Evolutionary conservation across 2,329 filamentous ascomycete species (phyloP).

Genomic region (Fusarium sp.): DNA sequence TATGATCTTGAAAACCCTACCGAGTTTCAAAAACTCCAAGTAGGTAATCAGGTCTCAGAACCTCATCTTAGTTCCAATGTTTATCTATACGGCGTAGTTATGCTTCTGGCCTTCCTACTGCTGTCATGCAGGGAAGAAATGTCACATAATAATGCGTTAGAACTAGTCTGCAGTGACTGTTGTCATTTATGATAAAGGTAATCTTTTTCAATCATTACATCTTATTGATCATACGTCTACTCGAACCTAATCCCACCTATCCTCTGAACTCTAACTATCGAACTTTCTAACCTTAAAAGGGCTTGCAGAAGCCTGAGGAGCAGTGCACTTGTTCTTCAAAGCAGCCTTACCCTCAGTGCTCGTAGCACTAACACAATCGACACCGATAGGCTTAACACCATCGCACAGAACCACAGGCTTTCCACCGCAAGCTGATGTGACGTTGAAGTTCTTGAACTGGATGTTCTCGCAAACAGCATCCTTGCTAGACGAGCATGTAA

Average conservation of each 20-base stretch:
- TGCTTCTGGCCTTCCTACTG: too few relatives aligned
- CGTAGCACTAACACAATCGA: conserved; percentile 39
- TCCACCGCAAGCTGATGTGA: conserved; percentile 43
- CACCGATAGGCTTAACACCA: conserved; percentile 43
- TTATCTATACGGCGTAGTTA: too few relatives aligned
- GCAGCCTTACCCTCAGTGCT: conserved; percentile 43
- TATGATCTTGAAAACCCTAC: too few relatives aligned
- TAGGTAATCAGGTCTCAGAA: too few relatives aligned
- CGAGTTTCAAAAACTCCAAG: too few relatives aligned
- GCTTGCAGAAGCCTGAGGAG: conserved; percentile 32
- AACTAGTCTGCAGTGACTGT: too few relatives aligned
- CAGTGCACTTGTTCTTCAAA: conserved; percentile 40
- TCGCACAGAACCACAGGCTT: conserved; percentile 44
- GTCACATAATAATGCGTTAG: too few relatives aligned
- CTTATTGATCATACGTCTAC: neutral
- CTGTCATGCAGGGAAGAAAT: too few relatives aligned
- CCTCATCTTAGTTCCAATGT: too few relatives aligned
- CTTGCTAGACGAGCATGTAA: conserved; percentile 45
- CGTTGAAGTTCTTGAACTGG: conserved; percentile 44
- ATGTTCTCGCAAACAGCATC: conserved; percentile 49
- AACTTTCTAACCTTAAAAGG: conserved; percentile 40
- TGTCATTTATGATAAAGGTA: too few relatives aligned
- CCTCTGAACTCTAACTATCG: neutral
- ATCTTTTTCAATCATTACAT: neutral
- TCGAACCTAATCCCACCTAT: accelerated